A percentile compares a stretch with the other conserved stretches of the same genome.
These are phyloP conservation scores for Neurospora sp. DNA, from an alignment of 495 filamentous ascomycete genomes.

Conservation along the genomic window DNA sequence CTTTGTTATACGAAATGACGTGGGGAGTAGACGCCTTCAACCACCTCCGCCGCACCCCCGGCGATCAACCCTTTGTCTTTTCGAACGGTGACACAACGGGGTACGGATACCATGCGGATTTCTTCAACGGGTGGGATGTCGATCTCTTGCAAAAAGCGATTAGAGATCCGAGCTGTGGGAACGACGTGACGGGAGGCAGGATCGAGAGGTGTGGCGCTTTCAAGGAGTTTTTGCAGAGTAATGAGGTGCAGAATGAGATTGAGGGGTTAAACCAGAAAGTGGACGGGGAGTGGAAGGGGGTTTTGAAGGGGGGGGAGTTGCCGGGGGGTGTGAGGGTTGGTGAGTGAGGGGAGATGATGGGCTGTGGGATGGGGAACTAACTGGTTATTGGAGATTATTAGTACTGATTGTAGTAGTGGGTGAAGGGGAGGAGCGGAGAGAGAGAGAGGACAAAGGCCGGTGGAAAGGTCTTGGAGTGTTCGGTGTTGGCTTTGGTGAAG, in stretches of 20 bases:
- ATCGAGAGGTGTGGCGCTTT: conserved; percentile 41
- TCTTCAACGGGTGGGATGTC: conserved; percentile 58
- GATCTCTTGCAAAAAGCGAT: conserved; percentile 39
- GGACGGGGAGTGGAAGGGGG: not conserved
- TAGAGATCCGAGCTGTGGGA: conserved; percentile 34
- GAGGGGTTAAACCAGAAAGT: not conserved
- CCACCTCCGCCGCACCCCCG: conserved; percentile 6
- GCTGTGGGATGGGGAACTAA: too few species aligned
- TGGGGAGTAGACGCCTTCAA: conserved; percentile 47
- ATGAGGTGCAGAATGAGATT: not conserved
- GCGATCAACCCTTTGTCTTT: conserved; percentile 47
- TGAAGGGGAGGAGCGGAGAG: too few species aligned
- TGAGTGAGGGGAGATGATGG: too few species aligned
- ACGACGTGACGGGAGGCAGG: conserved; percentile 10
- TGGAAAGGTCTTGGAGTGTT: too few species aligned
- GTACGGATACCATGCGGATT: conserved; percentile 47
- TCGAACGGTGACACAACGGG: conserved; percentile 34
- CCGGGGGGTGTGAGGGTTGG: not conserved
- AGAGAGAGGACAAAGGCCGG: too few species aligned
- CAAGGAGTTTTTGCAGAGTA: conserved; percentile 5
- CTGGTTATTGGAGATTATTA: too few species aligned
- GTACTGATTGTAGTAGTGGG: too few species aligned
- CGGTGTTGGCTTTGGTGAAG: not conserved
- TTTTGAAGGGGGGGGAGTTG: not conserved
- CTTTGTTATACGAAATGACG: conserved; percentile 54